These are phyloP conservation scores for Metschnikowia gelsemii DNA, from an alignment of 805 yeast genomes.

Conservation along the genomic window DNA sequence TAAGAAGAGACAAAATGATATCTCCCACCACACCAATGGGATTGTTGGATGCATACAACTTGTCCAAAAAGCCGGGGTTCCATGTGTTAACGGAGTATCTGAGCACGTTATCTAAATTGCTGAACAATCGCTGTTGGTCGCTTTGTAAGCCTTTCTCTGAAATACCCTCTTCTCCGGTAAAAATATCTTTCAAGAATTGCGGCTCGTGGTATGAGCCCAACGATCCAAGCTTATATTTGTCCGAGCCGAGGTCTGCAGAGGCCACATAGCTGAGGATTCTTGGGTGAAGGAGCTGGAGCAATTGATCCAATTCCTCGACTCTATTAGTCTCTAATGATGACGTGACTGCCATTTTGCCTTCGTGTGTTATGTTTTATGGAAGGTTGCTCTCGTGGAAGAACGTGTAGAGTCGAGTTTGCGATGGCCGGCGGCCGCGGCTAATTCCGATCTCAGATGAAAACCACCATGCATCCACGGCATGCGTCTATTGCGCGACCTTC, in stretches of 20 bases:
- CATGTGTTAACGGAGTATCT: constrained; percentile 76
- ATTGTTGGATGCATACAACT: constrained; percentile 80
- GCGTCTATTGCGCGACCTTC: neutral
- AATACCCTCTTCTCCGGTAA: constrained; percentile 36
- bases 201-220: constrained; percentile 59
- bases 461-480: neutral
- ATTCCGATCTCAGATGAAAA: neutral
- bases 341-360: constrained; percentile 15
- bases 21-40: constrained; percentile 81
- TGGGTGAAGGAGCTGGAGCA: constrained; percentile 52
- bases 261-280: constrained; percentile 53
- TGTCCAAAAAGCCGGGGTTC: constrained; percentile 85
- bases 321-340: constrained; percentile 47
- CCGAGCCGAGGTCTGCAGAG: constrained; percentile 40
- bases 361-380: neutral
- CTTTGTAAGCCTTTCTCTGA: constrained; percentile 32
- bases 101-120: constrained; percentile 54
- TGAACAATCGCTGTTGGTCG: constrained; percentile 42
- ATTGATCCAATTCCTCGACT: constrained; percentile 54
- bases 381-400: no score
- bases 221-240: constrained; percentile 35
- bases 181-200: constrained; percentile 36
- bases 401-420: no score
- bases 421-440: neutral
- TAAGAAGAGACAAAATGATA: constrained; percentile 61